Percentiles rank a stretch among this genome's conserved stretches.
Evolutionary conservation across 306 rosid genomes (phyloP).

Genomic region (Cucurbita ficifolia): DNA sequence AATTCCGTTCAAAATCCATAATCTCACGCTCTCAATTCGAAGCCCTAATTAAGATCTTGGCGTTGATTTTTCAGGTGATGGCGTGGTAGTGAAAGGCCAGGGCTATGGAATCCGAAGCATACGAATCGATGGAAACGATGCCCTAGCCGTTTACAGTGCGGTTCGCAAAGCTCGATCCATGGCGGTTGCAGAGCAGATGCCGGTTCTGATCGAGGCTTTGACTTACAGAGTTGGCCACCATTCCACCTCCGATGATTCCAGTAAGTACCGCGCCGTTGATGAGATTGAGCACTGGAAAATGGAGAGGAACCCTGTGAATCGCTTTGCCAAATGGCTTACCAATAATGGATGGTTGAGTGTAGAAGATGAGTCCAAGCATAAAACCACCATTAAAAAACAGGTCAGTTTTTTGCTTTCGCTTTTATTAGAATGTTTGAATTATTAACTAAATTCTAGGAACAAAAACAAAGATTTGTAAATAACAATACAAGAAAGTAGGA

Average conservation of each 20-base stretch:
- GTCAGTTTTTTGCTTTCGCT: not conserved
- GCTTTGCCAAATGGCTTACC: slow-evolving; percentile 45
- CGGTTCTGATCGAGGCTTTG: slow-evolving; percentile 58
- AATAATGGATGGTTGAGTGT: slow-evolving; percentile 49
- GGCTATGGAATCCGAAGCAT: slow-evolving; percentile 59
- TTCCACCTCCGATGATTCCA: slow-evolving; percentile 71
- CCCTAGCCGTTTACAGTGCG: slow-evolving; percentile 55
- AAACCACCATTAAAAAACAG: slow-evolving; percentile 40
- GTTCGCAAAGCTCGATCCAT: slow-evolving; percentile 43
- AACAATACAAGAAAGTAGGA: too few species aligned
- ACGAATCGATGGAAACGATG: slow-evolving; percentile 63
- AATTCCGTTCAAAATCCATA: not conserved
- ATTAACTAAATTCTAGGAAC: too few species aligned
- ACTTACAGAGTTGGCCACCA: slow-evolving; percentile 74
- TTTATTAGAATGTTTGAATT: too few species aligned
- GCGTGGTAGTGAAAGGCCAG: slow-evolving; percentile 52
- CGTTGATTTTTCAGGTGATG: slow-evolving; percentile 34
- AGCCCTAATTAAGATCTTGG: not conserved
- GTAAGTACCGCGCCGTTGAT: slow-evolving; percentile 39
- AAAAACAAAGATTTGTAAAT: too few species aligned
- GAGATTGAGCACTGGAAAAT: slow-evolving; percentile 59
- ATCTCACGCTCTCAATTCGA: not conserved
- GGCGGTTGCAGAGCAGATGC: slow-evolving; percentile 40
- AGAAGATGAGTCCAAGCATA: slow-evolving; percentile 30
- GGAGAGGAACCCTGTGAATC: slow-evolving; percentile 39